Percentiles rank a stretch among this genome's conserved stretches.
phyloP scores from a whole-genome alignment of 768 basidiomycete genomes.

The Sistotremastrum niveocremeum region DNA sequence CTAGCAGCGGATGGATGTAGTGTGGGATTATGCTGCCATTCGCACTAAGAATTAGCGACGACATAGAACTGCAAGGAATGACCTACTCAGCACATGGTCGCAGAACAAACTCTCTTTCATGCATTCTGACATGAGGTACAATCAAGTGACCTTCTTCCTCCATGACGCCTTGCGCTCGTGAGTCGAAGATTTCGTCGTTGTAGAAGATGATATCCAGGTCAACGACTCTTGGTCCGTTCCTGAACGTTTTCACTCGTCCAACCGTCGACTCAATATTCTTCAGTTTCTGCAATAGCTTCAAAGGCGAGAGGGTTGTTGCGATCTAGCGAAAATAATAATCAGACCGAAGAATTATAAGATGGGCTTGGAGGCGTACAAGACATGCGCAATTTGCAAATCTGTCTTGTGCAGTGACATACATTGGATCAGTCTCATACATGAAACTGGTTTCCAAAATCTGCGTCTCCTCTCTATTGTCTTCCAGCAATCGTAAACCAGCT shows the following conservation, averaged over 20 bases:
- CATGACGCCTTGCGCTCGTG: conserved; percentile 21
- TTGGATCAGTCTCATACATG: conserved; percentile 85
- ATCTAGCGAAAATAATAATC: conserved; percentile 33
- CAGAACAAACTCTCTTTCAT: conserved; percentile 86
- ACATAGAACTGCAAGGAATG: neutral
- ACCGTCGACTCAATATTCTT: conserved; percentile 64
- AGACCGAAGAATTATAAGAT: neutral
- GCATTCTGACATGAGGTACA: conserved; percentile 70
- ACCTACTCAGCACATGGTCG: conserved; percentile 77
- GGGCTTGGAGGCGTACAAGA: conserved; percentile 39
- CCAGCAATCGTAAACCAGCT: conserved; percentile 57
- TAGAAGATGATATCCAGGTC: conserved; percentile 85
- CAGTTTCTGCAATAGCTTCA: conserved; percentile 41
- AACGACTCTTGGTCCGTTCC: conserved; percentile 79
- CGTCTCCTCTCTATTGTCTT: conserved; percentile 19
- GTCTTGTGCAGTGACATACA: conserved; percentile 91
- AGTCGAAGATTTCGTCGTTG: conserved; percentile 45
- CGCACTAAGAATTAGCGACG: neutral
- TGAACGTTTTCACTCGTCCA: conserved; percentile 65
- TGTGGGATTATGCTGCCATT: conserved; percentile 62
- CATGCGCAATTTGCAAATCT: conserved; percentile 86
- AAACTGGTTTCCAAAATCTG: conserved; percentile 66
- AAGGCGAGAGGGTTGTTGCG: conserved; percentile 54
- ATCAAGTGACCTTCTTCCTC: conserved; percentile 49
- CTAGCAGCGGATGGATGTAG: conserved; percentile 47